phyloP scores from a whole-genome alignment of 2,329 filamentous ascomycete genomes.

The Teratosphaeria gauchensis region DNA sequence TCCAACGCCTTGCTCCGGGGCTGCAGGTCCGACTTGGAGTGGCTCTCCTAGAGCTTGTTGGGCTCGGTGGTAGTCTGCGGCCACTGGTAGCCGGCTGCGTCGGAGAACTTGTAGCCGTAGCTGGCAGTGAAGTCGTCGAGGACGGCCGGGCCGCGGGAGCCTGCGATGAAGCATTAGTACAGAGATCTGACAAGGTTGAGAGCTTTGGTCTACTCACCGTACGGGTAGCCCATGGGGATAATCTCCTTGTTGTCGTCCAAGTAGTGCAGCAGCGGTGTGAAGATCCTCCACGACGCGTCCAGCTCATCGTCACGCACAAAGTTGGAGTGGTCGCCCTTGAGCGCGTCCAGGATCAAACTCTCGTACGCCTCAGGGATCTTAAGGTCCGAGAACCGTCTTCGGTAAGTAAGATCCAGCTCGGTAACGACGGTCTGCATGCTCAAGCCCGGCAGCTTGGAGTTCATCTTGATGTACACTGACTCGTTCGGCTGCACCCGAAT shows the following conservation, averaged over 20 bases:
- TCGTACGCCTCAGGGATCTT: slow-evolving; percentile 99
- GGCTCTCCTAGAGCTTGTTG: slow-evolving; percentile 61
- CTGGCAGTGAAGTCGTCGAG: slow-evolving; percentile 96
- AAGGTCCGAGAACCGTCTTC: slow-evolving; percentile 94
- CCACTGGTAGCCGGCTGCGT: slow-evolving; percentile 94
- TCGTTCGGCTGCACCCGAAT: slow-evolving; percentile 99
- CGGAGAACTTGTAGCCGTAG: slow-evolving; percentile 98
- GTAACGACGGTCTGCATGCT: slow-evolving; percentile 99
- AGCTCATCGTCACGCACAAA: slow-evolving; percentile 96
- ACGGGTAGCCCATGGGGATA: slow-evolving; percentile 98
- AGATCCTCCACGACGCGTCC: slow-evolving; percentile 96
- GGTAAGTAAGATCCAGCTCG: slow-evolving; percentile 95
- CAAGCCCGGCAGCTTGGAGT: slow-evolving; percentile 94
- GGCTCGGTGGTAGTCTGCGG: slow-evolving; percentile 60
- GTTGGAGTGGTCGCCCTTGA: slow-evolving; percentile 99
- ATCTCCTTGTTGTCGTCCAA: slow-evolving; percentile 99
- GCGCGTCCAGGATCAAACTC: slow-evolving; percentile 88
- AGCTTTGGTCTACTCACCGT: slow-evolving; percentile 56
- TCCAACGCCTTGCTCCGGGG: neutral
- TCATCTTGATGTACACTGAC: slow-evolving; percentile 99
- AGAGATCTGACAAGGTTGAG: slow-evolving; percentile 5
- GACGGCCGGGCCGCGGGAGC: slow-evolving; percentile 90
- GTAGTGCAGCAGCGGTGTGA: slow-evolving; percentile 94
- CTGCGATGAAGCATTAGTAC: slow-evolving; percentile 38
- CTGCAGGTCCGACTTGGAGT: neutral